Evolutionary conservation across 306 rosid genomes (phyloP).

Genomic region (Prunus kanzakura): DNA sequence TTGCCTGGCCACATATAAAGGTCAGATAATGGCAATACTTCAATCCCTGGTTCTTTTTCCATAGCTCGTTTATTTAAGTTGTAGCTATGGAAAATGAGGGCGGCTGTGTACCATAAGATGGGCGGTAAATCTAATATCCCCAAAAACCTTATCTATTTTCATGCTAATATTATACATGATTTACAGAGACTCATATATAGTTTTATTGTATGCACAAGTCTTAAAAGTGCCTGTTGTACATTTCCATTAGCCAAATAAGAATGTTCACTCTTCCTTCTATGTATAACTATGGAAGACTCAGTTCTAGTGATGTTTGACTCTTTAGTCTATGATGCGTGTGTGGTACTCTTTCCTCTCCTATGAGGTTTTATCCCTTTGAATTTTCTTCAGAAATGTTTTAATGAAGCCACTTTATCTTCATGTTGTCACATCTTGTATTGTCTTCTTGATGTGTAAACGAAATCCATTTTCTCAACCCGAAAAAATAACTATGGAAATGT

Average conservation of each 20-base stretch:
- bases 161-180: too few species aligned
- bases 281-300: too few species aligned
- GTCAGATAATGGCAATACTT: background rate
- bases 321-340: too few species aligned
- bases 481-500: too few species aligned
- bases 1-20: background rate
- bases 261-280: background rate
- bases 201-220: background rate
- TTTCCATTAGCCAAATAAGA: background rate
- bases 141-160: background rate
- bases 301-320: too few species aligned
- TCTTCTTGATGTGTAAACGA: too few species aligned
- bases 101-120: background rate
- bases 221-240: background rate
- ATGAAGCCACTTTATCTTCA: rapidly evolving
- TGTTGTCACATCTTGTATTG: too few species aligned
- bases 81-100: slow-evolving; percentile 16
- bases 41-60: slow-evolving; percentile 1
- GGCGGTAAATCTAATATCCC: background rate
- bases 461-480: too few species aligned
- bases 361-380: too few species aligned
- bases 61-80: slow-evolving; percentile 7
- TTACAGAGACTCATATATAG: background rate
- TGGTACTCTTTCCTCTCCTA: too few species aligned
- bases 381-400: too few species aligned